These are phyloP conservation scores for Cytospora piceae DNA, from an alignment of 2,329 filamentous ascomycete genomes.

Conservation along the genomic window DNA sequence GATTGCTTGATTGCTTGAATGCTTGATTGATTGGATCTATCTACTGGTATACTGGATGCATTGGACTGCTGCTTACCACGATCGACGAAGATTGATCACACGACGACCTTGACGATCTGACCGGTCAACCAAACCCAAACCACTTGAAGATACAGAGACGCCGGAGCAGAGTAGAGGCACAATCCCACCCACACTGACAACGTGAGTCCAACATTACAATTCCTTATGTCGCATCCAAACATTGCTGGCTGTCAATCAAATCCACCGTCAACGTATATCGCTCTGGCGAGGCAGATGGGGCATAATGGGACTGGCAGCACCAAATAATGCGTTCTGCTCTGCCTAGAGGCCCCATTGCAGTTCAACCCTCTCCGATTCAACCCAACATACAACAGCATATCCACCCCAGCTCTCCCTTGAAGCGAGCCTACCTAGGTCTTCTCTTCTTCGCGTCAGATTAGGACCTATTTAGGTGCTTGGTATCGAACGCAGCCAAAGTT, in stretches of 20 bases:
- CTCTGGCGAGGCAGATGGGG: neutral
- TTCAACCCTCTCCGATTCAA: too few relatives aligned
- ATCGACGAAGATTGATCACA: neutral
- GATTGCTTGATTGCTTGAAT: neutral
- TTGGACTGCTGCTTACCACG: neutral
- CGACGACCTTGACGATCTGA: conserved; percentile 4
- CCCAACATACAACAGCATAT: neutral
- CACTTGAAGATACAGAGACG: too few relatives aligned
- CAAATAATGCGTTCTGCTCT: neutral
- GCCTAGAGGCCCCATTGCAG: too few relatives aligned
- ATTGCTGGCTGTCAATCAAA: neutral
- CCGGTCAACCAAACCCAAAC: conserved; percentile 2
- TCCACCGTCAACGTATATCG: neutral
- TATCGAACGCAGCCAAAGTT: neutral
- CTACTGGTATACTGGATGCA: neutral
- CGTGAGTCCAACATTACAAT: neutral
- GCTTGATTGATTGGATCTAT: neutral
- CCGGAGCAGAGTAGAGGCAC: neutral
- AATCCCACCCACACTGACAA: neutral
- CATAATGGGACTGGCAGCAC: neutral
- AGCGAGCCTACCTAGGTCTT: neutral
- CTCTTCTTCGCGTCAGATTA: neutral
- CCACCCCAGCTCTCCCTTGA: neutral
- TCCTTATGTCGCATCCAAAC: too few relatives aligned
- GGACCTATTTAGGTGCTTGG: neutral